Percentiles rank a stretch among this genome's conserved stretches.
phyloP scores from a whole-genome alignment of 345 rosid species.

The Sisymbrium irio region DNA sequence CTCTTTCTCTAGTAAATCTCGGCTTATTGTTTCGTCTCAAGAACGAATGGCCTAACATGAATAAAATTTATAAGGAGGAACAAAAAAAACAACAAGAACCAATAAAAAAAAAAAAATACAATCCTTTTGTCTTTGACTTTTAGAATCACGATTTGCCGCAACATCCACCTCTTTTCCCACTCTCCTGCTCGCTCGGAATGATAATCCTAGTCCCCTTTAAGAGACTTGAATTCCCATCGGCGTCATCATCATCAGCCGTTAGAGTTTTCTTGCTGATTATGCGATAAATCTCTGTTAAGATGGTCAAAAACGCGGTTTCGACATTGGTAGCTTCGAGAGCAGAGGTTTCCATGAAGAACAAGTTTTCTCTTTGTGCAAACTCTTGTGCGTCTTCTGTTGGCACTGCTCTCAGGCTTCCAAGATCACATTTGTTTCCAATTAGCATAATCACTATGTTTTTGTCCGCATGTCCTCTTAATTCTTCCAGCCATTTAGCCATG shows the following conservation, averaged over 20 bases:
- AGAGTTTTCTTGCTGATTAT: background rate
- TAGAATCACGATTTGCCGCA: background rate
- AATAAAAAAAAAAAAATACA: background rate
- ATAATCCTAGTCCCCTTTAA: background rate
- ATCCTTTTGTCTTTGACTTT: background rate
- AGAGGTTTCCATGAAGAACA: slow-evolving; percentile 2
- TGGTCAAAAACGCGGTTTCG: background rate
- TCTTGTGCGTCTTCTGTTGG: background rate
- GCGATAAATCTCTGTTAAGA: background rate
- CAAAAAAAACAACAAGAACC: background rate
- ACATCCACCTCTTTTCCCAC: background rate
- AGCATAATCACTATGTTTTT: slow-evolving; percentile 2
- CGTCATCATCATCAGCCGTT: background rate
- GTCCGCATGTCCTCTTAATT: background rate
- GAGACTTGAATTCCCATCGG: background rate
- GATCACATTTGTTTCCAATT: background rate
- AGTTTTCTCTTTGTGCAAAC: background rate
- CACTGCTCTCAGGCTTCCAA: background rate
- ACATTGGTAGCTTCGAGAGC: background rate
- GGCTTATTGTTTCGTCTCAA: background rate
- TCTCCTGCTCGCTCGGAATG: background rate
- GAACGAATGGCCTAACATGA: background rate
- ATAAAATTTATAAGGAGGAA: background rate
- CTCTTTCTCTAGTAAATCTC: background rate
- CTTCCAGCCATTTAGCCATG: background rate